A percentile compares a stretch with the other conserved stretches of the same genome.
These are phyloP conservation scores for Ascochyta clinopodiicola DNA, from an alignment of 2,329 filamentous ascomycete species.

Conservation along the genomic window DNA sequence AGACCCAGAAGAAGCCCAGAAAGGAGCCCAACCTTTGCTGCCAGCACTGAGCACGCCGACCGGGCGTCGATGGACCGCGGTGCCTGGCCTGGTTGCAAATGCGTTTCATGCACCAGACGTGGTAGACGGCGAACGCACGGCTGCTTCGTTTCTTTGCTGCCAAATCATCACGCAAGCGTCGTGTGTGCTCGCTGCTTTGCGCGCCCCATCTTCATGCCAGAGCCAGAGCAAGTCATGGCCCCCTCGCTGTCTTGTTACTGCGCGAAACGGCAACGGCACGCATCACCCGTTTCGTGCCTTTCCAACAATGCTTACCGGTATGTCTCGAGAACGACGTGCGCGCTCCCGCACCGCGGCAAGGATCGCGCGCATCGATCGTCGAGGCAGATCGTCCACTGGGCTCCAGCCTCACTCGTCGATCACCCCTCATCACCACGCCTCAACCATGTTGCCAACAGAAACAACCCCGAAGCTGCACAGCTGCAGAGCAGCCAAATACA, in stretches of 20 bases:
- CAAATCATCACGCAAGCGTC: constrained; percentile 48
- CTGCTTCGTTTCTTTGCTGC: constrained; percentile 32
- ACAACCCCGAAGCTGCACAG: no score
- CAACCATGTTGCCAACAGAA: no score
- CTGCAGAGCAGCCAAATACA: background rate
- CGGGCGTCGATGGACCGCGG: constrained; percentile 6
- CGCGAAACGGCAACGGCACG: no score
- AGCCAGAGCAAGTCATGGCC: background rate
- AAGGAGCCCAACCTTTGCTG: background rate
- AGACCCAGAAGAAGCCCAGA: background rate
- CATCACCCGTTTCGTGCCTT: background rate
- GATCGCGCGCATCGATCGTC: constrained; percentile 26
- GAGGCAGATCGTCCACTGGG: constrained; percentile 34
- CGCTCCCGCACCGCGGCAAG: constrained; percentile 34
- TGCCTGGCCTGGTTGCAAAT: constrained; percentile 36
- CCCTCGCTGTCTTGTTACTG: no score
- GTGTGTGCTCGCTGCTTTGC: constrained; percentile 1
- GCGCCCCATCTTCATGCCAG: background rate
- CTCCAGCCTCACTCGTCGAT: constrained; percentile 48
- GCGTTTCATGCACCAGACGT: constrained; percentile 42
- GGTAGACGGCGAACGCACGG: constrained; percentile 24
- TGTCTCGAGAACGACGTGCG: constrained; percentile 35
- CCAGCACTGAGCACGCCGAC: background rate
- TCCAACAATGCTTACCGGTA: constrained; percentile 26
- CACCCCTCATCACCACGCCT: constrained; percentile 7